Base-by-base conservation (phyloP, 192 early-diverging fungal species). In the Dimargaris cristalligena region DNA sequence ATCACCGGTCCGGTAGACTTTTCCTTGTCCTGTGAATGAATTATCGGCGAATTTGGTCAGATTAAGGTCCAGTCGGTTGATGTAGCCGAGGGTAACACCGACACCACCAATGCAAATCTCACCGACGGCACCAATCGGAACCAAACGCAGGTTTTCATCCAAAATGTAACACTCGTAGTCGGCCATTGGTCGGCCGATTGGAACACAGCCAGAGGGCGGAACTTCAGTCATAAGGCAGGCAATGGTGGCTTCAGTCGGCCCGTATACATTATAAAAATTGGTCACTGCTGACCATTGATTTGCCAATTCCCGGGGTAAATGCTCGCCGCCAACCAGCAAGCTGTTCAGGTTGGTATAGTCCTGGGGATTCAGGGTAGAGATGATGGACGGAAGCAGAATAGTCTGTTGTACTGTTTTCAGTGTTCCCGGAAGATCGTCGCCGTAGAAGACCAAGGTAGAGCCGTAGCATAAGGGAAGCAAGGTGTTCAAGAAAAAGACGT, bases 1-100 rank as follows among this genome's bases (percentile, higher is more conserved):
- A 71, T 83, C 81, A 25, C 81, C 81, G 14, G 76, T 78, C 13
- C 75, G 71, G 62, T 83, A 83, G 64, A 84, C 71, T 16, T 76
- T 67, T 16, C 44, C 44, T 16, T 25, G 0, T 18, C 31, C 59
- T n/a, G n/a, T n/a, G 62, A 83, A 82, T 9, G 74, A 76, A 59
- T 83, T 83, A 28, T 45, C n/a, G 1, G 82, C 62, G 65, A 83
- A 83, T 61, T 78, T 78, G 26, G 55, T 62, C 20, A 38, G 54
- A 2, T 68, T 80, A 2, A 71, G 74, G 20, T 79, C 77, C 1
- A 60, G 63, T 2, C 69, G 64, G 34, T 58, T 58, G 32, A 80
- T 60, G 62, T 83, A 83, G 0, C 81, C 81, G 61, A 78, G 75
- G 10, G 79, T 71, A 14, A 83, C 67, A 34, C 79, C 81, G 28